Evolutionary conservation across 1,284 basidiomycete species (phyloP).

Genomic region (Microbotryum saponariae): DNA sequence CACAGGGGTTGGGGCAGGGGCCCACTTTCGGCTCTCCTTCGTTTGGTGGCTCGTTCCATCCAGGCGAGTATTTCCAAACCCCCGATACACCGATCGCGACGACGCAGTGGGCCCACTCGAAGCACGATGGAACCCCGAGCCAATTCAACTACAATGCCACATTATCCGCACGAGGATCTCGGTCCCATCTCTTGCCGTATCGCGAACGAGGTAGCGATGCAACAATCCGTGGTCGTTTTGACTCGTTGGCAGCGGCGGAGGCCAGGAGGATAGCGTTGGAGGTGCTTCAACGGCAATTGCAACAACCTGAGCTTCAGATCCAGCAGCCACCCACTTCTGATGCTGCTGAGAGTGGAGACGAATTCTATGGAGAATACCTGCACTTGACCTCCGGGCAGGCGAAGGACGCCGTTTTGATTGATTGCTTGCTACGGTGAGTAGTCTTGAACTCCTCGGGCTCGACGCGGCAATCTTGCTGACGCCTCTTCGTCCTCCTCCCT

Average conservation of each 20-base stretch:
- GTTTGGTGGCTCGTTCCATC: constrained; percentile 11
- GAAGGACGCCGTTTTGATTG: constrained; percentile 9
- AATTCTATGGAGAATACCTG: constrained; percentile 16
- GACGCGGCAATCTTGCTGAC: neutral
- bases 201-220: neutral
- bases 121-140: neutral
- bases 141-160: neutral
- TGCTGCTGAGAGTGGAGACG: neutral
- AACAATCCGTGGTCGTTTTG: neutral
- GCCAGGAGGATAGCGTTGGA: constrained; percentile 3
- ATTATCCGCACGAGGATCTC: neutral
- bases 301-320: neutral
- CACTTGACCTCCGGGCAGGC: constrained; percentile 12
- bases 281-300: constrained; percentile 1
- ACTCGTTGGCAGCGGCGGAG: neutral
- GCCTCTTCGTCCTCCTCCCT: neutral
- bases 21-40: constrained; percentile 14
- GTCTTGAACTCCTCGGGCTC: too few relatives aligned
- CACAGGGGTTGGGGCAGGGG: neutral
- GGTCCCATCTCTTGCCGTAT: neutral
- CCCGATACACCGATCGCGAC: constrained; percentile 3
- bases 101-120: neutral
- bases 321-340: neutral
- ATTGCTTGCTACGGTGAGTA: constrained; percentile 9
- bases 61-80: neutral